phyloP scores from a whole-genome alignment of 192 early-diverging fungal genomes.

The Coemansia sp. region DNA sequence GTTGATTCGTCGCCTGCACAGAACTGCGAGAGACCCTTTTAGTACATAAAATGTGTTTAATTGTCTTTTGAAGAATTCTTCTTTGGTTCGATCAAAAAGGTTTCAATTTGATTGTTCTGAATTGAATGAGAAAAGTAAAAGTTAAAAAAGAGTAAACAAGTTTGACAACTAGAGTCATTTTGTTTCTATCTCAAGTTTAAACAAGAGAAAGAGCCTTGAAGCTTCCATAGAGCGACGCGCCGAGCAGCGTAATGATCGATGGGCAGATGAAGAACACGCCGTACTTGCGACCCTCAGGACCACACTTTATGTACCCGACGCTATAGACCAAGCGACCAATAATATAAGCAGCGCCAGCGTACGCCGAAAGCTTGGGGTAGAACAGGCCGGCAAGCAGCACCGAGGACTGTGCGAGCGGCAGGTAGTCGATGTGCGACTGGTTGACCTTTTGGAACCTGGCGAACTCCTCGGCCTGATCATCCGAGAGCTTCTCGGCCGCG shows the following conservation, averaged over 20 bases:
- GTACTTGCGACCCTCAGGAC: slow-evolving; percentile 37
- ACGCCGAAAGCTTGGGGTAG: slow-evolving; percentile 48
- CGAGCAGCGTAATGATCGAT: slow-evolving; percentile 30
- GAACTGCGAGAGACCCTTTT: too few relatives aligned
- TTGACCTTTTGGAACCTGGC: slow-evolving; percentile 46
- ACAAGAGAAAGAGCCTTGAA: slow-evolving; percentile 43
- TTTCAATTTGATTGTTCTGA: background rate
- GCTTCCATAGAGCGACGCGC: slow-evolving; percentile 46
- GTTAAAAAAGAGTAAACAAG: background rate
- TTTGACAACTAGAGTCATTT: background rate
- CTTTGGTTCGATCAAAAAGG: background rate
- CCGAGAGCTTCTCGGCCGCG: slow-evolving; percentile 43
- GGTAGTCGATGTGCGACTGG: slow-evolving; percentile 47
- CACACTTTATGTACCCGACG: slow-evolving; percentile 38
- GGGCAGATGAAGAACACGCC: slow-evolving; percentile 43
- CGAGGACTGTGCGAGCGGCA: slow-evolving; percentile 43
- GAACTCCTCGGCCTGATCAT: slow-evolving; percentile 49
- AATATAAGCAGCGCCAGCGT: slow-evolving; percentile 43
- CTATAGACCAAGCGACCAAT: slow-evolving; percentile 49
- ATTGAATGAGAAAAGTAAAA: too few relatives aligned
- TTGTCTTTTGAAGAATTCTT: slow-evolving; percentile 1
- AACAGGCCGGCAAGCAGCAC: slow-evolving; percentile 50
- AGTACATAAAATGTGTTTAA: background rate
- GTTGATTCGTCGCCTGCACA: too few relatives aligned
- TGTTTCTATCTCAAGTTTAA: background rate